A percentile compares a stretch with the other conserved stretches of the same genome.
phyloP scores from a whole-genome alignment of 768 basidiomycete species.

The Vararia minispora region DNA sequence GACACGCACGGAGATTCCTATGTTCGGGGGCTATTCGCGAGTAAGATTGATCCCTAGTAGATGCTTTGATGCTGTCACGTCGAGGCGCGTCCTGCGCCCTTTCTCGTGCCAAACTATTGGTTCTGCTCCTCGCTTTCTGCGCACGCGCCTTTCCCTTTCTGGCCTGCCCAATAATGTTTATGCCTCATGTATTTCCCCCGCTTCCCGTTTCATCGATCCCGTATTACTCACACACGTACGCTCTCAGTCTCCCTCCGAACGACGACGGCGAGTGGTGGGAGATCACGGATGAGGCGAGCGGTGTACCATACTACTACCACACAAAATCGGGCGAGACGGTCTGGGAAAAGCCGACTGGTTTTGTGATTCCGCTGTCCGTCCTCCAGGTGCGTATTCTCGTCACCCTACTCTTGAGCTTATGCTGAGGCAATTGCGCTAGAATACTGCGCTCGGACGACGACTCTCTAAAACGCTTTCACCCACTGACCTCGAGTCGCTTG shows the following conservation, averaged over 20 bases:
- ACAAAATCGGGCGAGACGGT: constrained; percentile 85
- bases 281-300: constrained; percentile 71
- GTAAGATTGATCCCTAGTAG: too few relatives aligned
- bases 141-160: too few relatives aligned
- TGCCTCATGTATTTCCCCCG: too few relatives aligned
- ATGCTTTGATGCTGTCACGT: too few relatives aligned
- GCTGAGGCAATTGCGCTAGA: constrained; percentile 27
- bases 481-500: constrained; percentile 15
- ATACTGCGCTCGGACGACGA: constrained; percentile 61
- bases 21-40: too few relatives aligned
- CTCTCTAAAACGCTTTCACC: constrained; percentile 30
- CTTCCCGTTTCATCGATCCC: too few relatives aligned
- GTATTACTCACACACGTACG: background rate
- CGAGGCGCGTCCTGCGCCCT: too few relatives aligned
- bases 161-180: background rate
- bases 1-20: too few relatives aligned
- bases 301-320: constrained; percentile 89
- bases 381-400: constrained; percentile 56
- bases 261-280: constrained; percentile 96
- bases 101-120: too few relatives aligned
- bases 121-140: too few relatives aligned
- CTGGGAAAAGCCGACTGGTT: constrained; percentile 84
- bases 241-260: constrained; percentile 63
- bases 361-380: constrained; percentile 84
- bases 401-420: background rate